Evolutionary conservation across 2,329 filamentous ascomycete genomes (phyloP).

Genomic region (Elsinoe fawcettii): DNA sequence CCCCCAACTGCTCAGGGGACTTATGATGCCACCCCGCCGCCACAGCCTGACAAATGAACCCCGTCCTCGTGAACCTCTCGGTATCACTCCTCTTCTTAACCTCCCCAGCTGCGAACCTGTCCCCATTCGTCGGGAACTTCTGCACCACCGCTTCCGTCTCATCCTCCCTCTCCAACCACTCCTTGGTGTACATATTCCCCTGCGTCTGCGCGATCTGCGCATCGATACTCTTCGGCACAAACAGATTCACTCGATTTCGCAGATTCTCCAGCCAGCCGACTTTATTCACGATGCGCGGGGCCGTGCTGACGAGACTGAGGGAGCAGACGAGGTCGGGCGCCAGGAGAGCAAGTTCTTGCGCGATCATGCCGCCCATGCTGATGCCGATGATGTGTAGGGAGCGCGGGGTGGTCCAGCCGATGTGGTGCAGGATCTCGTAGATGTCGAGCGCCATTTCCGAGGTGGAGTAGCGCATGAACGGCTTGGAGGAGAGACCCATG

Average conservation of each 20-base stretch:
- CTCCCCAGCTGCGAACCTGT: slow-evolving; percentile 75
- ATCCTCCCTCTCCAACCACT: slow-evolving; percentile 58
- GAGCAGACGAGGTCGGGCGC: slow-evolving; percentile 43
- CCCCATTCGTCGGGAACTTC: slow-evolving; percentile 65
- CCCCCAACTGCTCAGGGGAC: slow-evolving; percentile 54
- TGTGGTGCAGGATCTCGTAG: slow-evolving; percentile 59
- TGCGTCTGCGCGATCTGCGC: slow-evolving; percentile 58
- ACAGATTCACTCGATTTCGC: slow-evolving; percentile 47
- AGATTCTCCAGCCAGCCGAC: slow-evolving; percentile 55
- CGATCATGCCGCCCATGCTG: slow-evolving; percentile 87
- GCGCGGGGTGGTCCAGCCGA: slow-evolving; percentile 57
- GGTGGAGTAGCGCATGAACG: slow-evolving; percentile 69
- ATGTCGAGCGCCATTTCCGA: slow-evolving; percentile 75
- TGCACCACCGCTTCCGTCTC: slow-evolving; percentile 35
- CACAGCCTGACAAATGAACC: slow-evolving; percentile 68
- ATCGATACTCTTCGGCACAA: slow-evolving; percentile 64
- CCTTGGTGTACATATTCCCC: slow-evolving; percentile 55
- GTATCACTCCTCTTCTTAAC: slow-evolving; percentile 60
- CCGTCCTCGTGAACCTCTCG: slow-evolving; percentile 53
- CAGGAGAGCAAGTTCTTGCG: slow-evolving; percentile 62
- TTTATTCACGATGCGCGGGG: slow-evolving; percentile 41
- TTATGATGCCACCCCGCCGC: slow-evolving; percentile 78
- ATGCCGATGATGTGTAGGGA: slow-evolving; percentile 65
- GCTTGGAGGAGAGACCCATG: slow-evolving; percentile 72
- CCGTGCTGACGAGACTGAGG: slow-evolving; percentile 45